Evolutionary conservation across 2,329 filamentous ascomycete species (phyloP).

Genomic region (Ceratocystis destructans): DNA sequence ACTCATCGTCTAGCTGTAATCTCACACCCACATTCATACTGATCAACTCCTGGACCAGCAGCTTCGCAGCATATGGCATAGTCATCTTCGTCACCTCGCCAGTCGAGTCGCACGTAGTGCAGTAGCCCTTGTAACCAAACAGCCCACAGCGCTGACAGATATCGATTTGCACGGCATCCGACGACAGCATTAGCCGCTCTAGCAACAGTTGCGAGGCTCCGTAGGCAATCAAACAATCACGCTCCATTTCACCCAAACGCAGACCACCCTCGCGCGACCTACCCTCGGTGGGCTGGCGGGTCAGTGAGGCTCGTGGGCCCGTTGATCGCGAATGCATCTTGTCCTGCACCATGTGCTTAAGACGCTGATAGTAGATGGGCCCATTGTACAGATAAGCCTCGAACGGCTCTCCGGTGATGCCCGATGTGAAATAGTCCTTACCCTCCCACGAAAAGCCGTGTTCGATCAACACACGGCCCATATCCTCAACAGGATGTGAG

Average conservation of each 20-base stretch:
- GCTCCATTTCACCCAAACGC: constrained; percentile 94
- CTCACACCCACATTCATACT: constrained; percentile 98
- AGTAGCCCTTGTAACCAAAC: constrained; percentile 92
- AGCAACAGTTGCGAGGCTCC: constrained; percentile 84
- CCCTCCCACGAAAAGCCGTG: constrained; percentile 93
- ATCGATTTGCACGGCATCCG: constrained; percentile 80
- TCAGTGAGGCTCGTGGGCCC: constrained; percentile 81
- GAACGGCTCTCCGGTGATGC: constrained; percentile 84
- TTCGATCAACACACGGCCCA: constrained; percentile 70
- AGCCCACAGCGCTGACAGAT: constrained; percentile 89
- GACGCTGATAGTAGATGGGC: constrained; percentile 97
- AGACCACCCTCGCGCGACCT: constrained; percentile 84
- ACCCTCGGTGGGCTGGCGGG: constrained; percentile 90
- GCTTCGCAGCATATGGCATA: constrained; percentile 93
- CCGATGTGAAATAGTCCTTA: constrained; percentile 91
- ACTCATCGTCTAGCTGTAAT: constrained; percentile 85
- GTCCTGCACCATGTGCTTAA: constrained; percentile 99
- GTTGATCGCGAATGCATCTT: constrained; percentile 96
- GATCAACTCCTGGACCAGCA: constrained; percentile 87
- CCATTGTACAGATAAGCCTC: constrained; percentile 98
- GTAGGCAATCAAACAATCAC: constrained; percentile 94
- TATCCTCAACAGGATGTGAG: constrained; percentile 72
- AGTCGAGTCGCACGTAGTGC: constrained; percentile 79
- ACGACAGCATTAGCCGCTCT: constrained; percentile 87
- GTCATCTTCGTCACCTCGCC: constrained; percentile 80